These are phyloP conservation scores for Phytophthora hybrid DNA, from an alignment of 352 stramenopile species.

Conservation along the genomic window DNA sequence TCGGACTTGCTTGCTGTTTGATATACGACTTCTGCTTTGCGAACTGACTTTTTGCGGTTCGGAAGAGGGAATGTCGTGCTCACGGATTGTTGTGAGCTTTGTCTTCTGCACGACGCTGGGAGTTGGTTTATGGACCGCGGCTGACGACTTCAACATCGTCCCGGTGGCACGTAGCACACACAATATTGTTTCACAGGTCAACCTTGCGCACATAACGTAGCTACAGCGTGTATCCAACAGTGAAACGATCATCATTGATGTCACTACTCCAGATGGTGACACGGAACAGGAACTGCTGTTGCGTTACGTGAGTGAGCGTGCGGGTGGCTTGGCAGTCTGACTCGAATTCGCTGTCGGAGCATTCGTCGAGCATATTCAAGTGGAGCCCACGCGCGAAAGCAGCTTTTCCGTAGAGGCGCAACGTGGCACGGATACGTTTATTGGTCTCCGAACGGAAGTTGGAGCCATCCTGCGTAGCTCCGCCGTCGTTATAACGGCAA, in stretches of 20 bases:
- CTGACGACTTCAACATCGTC: not conserved
- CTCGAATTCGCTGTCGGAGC: not conserved
- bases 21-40: not conserved
- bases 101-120: not conserved
- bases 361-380: not conserved
- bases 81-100: not conserved
- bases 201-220: not conserved
- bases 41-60: not conserved
- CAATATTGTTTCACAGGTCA: not conserved
- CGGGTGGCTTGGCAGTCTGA: not conserved
- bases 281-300: not conserved
- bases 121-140: not conserved
- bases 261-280: not conserved
- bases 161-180: not conserved
- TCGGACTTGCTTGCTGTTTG: not conserved
- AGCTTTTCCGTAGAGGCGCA: not conserved
- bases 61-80: not conserved
- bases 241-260: not conserved
- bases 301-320: not conserved
- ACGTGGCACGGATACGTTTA: not conserved
- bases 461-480: not conserved
- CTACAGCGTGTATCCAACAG: not conserved
- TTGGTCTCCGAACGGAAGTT: not conserved
- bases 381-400: not conserved
- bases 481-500: not conserved